Conservation (phyloP, 169 alveolate species). For the Plasmodium yoelii region DNA sequence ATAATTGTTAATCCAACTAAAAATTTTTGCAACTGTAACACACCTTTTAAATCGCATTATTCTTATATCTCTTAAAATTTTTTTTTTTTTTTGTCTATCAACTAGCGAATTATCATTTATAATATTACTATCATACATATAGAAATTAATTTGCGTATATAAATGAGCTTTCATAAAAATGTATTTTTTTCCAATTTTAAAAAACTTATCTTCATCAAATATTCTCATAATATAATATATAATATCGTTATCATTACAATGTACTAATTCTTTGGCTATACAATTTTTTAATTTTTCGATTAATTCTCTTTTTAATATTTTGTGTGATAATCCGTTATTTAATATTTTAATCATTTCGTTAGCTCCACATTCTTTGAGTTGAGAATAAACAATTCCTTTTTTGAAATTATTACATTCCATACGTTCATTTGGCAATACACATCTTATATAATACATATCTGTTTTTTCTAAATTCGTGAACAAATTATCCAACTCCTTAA, state of each 20-base stretch:
- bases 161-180: slow-evolving; percentile 36
- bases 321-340: slow-evolving; percentile 64
- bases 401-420: slow-evolving; percentile 63
- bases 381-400: slow-evolving; percentile 26
- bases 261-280: slow-evolving; percentile 14
- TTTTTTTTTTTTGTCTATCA: neutral
- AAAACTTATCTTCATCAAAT: slow-evolving; percentile 6
- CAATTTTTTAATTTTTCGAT: neutral
- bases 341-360: slow-evolving; percentile 52
- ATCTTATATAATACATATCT: slow-evolving; percentile 79
- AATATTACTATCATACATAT: slow-evolving; percentile 3
- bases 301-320: slow-evolving; percentile 36
- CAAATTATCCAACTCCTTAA: slow-evolving; percentile 77
- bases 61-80: slow-evolving; percentile 26
- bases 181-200: slow-evolving; percentile 28
- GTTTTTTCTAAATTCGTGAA: slow-evolving; percentile 76
- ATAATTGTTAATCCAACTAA: slow-evolving; percentile 25
- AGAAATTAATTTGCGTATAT: slow-evolving; percentile 32
- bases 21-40: slow-evolving; percentile 23
- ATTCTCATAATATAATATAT: slow-evolving; percentile 54
- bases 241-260: slow-evolving; percentile 30
- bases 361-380: slow-evolving; percentile 67
- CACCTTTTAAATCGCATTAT: slow-evolving; percentile 26
- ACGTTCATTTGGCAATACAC: slow-evolving; percentile 78
- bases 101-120: neutral